Conservation (phyloP, 2,329 filamentous ascomycete species). For the Drechslerella dactyloides region DNA sequence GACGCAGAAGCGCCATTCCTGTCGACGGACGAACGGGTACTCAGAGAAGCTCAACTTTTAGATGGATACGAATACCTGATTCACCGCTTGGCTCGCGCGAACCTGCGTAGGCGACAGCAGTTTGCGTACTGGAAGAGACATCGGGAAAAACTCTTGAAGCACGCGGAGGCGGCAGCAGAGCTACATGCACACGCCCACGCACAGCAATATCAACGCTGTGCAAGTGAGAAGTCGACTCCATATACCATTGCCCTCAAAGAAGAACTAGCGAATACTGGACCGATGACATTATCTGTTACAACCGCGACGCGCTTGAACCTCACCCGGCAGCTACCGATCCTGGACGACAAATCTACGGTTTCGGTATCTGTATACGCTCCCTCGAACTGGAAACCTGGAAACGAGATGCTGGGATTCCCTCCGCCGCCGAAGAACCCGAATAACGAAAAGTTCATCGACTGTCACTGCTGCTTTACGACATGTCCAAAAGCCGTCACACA, state of each 20-base stretch:
- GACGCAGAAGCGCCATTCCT: background rate
- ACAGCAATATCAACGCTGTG: background rate
- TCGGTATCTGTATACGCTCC: constrained; percentile 38
- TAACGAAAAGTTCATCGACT: constrained; percentile 34
- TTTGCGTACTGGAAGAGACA: constrained; percentile 45
- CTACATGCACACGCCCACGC: background rate
- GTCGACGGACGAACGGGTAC: background rate
- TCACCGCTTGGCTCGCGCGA: constrained; percentile 23
- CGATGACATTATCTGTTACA: constrained; percentile 23
- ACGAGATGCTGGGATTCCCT: constrained; percentile 31
- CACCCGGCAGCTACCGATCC: constrained; percentile 4
- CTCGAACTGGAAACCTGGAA: constrained; percentile 33
- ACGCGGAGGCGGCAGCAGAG: background rate
- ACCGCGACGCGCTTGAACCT: constrained; percentile 36
- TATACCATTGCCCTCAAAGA: background rate
- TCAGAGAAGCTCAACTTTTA: background rate
- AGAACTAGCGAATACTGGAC: background rate
- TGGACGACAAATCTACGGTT: constrained; percentile 15
- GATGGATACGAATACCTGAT: constrained; percentile 16
- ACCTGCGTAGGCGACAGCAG: constrained; percentile 29
- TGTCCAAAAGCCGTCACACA: constrained; percentile 14
- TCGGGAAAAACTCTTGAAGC: constrained; percentile 31
- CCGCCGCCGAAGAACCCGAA: constrained; percentile 5
- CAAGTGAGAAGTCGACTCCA: background rate
- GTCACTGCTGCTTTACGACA: constrained; percentile 34